These are phyloP conservation scores for Prunus fruticosa DNA, from an alignment of 306 rosid genomes.

Conservation along the genomic window DNA sequence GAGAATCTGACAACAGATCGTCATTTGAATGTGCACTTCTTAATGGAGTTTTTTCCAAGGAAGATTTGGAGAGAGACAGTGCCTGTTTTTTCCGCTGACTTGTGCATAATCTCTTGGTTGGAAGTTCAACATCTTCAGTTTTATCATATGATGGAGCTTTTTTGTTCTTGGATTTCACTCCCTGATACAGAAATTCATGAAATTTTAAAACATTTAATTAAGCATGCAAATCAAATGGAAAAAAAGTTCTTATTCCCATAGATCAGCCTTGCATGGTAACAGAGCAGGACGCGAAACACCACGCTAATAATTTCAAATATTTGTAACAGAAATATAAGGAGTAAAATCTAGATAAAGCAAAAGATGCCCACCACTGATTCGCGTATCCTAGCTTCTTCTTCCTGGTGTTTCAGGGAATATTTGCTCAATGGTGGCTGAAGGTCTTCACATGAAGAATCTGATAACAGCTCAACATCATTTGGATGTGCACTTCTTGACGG, in stretches of 20 bases:
- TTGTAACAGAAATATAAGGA: background rate
- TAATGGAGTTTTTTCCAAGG: background rate
- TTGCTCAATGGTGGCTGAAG: background rate
- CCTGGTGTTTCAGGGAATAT: background rate
- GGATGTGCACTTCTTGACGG: background rate
- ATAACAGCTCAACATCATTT: background rate
- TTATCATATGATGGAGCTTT: background rate
- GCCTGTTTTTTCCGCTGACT: background rate
- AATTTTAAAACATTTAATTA: background rate
- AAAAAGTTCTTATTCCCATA: background rate
- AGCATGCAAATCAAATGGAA: background rate
- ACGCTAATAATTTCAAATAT: background rate
- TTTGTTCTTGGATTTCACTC: background rate
- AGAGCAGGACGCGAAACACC: background rate
- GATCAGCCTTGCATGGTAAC: background rate
- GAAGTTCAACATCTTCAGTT: constrained; percentile 3
- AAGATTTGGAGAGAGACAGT: background rate
- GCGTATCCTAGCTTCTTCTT: background rate
- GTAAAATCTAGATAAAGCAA: background rate
- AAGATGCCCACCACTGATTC: background rate
- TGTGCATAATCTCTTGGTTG: constrained; percentile 5
- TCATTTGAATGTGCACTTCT: background rate
- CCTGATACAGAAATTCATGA: background rate
- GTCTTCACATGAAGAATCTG: constrained; percentile 3
- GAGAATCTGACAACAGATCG: background rate